Evolutionary conservation across 768 basidiomycete genomes (phyloP), one percentile per base, ranked within the genome.

Genomic region (Termitomyces sp.): DNA sequence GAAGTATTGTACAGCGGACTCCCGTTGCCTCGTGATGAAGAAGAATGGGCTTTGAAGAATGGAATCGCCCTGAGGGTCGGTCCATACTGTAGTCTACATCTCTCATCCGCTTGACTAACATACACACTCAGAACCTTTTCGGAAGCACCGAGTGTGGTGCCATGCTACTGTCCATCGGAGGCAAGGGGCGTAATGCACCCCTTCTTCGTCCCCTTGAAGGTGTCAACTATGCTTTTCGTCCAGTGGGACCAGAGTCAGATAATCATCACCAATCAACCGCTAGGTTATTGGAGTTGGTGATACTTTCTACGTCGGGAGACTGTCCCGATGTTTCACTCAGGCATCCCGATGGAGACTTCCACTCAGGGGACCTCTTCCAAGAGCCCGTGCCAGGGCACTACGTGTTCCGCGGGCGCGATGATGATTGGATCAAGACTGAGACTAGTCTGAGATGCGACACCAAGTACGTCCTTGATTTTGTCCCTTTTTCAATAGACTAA

Each of bases 391-490:
- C 81, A 1, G 86, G 86, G 0, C 72, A 70, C 62, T 91, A 85
- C 66, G 66, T 82, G 46, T 87, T 79, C 59, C 80, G 85, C 38
- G 89, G 89, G 26, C 81, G 89, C 42, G 82, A 89, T 58, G 89
- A 91, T 62, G 89, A 91, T 69, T 90, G 89, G 89, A 91, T 91
- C 68, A 91, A 91, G 73, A 85, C 84, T 40, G 85, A 88, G 65
- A 87, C 82, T 66, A 85, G 87, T 64, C 72, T 90, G 59, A 80
- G 89, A 51, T 90, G 89, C 64, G 89, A 91, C 64, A 89, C 89
- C 50, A 84, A 82, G 78, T 80, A 70, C 33, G 75, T 74, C 31
- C 8, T 37, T 37, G 35, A 35, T 53, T 17, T 28, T 53, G 37
- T 19, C 12, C 5, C 40, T 54, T 26, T 33, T 46, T 21, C 30